These are phyloP conservation scores for Zygotorulaspora sp. DNA, from an alignment of 805 yeast species.

Conservation along the genomic window DNA sequence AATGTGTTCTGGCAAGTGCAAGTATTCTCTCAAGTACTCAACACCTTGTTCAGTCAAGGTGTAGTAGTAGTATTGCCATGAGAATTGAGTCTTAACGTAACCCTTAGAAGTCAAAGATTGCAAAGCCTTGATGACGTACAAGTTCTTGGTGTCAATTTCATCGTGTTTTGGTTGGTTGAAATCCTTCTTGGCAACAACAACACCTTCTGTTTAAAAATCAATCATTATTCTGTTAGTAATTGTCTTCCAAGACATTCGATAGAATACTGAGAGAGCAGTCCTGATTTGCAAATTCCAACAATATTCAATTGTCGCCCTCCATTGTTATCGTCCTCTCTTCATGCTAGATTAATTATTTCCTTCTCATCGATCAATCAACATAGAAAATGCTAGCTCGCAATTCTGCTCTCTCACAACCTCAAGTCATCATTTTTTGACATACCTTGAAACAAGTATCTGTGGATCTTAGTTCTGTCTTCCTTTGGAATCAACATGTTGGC, in stretches of 20 bases:
- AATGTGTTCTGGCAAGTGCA: conserved; percentile 97
- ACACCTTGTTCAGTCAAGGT: conserved; percentile 99
- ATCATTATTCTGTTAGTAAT: conserved; percentile 25
- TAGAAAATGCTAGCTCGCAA: no score
- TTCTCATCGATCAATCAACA: neutral
- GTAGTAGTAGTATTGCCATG: conserved; percentile 99
- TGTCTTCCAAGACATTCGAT: no score
- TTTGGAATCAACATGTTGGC: conserved; percentile 96
- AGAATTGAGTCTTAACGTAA: conserved; percentile 98
- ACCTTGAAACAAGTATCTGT: conserved; percentile 98
- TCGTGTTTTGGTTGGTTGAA: conserved; percentile 97
- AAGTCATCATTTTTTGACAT: conserved; percentile 40
- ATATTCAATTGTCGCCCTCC: no score
- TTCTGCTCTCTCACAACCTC: neutral
- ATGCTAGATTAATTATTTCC: neutral
- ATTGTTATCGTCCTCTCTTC: no score
- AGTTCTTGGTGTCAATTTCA: conserved; percentile 96
- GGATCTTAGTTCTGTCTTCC: conserved; percentile 99
- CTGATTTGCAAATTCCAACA: no score
- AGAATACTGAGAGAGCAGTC: no score
- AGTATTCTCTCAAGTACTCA: conserved; percentile 95
- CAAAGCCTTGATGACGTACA: conserved; percentile 96
- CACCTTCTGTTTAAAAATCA: conserved; percentile 71
- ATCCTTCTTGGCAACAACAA: conserved; percentile 99
- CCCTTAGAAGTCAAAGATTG: conserved; percentile 99